Conservation (phyloP, 2,329 filamentous ascomycete species). For the Cladosporium colombiae region DNA sequence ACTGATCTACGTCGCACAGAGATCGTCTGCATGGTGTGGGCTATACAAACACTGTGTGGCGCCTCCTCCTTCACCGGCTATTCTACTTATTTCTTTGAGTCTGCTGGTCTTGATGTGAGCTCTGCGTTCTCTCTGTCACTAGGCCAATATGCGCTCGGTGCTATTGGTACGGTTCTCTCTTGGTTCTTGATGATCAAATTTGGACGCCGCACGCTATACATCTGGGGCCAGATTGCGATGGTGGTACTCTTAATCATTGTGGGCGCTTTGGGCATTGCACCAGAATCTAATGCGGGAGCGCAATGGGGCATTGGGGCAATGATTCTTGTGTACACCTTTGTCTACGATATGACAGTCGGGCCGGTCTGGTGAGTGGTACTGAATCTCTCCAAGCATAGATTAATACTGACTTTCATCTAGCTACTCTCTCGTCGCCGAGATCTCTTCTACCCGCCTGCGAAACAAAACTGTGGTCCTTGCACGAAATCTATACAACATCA, state of each 20-base stretch:
- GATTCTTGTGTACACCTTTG: slow-evolving; percentile 33
- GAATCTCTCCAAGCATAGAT: too few relatives aligned
- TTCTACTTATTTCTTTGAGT: slow-evolving; percentile 42
- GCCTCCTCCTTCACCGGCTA: slow-evolving; percentile 38
- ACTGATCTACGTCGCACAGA: slow-evolving; percentile 51
- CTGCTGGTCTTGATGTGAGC: slow-evolving; percentile 40
- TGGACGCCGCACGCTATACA: slow-evolving; percentile 44
- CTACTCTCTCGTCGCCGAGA: slow-evolving; percentile 35
- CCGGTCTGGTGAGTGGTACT: slow-evolving; percentile 27
- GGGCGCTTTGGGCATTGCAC: slow-evolving; percentile 27
- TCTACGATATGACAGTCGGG: slow-evolving; percentile 35
- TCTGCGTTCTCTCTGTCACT: slow-evolving; percentile 43
- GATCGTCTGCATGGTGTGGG: slow-evolving; percentile 42
- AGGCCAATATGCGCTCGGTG: slow-evolving; percentile 32
- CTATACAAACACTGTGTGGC: slow-evolving; percentile 38
- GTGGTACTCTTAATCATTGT: slow-evolving; percentile 28
- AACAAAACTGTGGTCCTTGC: slow-evolving; percentile 36
- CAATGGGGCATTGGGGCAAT: slow-evolving; percentile 33
- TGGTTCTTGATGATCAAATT: slow-evolving; percentile 40
- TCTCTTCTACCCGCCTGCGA: slow-evolving; percentile 33
- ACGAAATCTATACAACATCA: slow-evolving; percentile 34
- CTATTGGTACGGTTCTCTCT: slow-evolving; percentile 31
- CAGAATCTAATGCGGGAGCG: slow-evolving; percentile 20
- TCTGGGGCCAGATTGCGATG: slow-evolving; percentile 32
- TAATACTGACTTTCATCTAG: neutral